Evolutionary conservation across 2,329 filamentous ascomycete species (phyloP).

Genomic region (Arthrocladium fulminans): DNA sequence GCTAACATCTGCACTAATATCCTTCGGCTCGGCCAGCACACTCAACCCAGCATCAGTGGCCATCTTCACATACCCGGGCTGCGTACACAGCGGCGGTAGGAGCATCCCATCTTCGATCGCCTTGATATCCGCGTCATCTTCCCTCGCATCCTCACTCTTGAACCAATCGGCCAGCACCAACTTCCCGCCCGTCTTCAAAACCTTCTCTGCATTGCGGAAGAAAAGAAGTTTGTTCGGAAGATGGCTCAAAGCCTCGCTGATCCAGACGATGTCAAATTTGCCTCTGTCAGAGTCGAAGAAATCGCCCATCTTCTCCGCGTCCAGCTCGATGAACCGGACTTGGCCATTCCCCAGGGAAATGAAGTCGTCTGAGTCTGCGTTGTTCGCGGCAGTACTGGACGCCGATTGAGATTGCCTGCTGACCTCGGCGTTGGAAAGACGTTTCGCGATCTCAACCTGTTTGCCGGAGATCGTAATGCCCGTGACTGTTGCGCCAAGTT

Average conservation of each 20-base stretch:
- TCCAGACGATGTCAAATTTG: constrained; percentile 52
- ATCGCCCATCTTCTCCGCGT: constrained; percentile 53
- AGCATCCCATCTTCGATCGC: constrained; percentile 57
- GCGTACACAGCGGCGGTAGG: constrained; percentile 48
- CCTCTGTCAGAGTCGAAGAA: constrained; percentile 35
- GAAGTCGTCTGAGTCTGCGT: constrained; percentile 29
- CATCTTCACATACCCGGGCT: constrained; percentile 44
- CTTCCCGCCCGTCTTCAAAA: constrained; percentile 44
- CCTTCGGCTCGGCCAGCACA: constrained; percentile 38
- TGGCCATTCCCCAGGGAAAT: constrained; percentile 35
- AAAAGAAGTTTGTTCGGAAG: constrained; percentile 52
- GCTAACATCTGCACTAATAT: constrained; percentile 48
- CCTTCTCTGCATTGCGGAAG: constrained; percentile 44
- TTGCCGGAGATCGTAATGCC: constrained; percentile 53
- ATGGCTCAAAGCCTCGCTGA: constrained; percentile 53
- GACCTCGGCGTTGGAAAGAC: constrained; percentile 32
- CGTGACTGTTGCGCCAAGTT: constrained; percentile 46
- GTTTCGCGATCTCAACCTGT: constrained; percentile 51
- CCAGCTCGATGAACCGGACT: constrained; percentile 50
- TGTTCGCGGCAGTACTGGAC: not conserved
- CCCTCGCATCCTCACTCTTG: constrained; percentile 42
- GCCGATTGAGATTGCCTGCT: constrained; percentile 17
- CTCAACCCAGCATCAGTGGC: constrained; percentile 43
- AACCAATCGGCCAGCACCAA: constrained; percentile 56
- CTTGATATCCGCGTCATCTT: constrained; percentile 46